Conservation (phyloP, 257 asterid genomes). For the Fraxinus cuspidata region DNA sequence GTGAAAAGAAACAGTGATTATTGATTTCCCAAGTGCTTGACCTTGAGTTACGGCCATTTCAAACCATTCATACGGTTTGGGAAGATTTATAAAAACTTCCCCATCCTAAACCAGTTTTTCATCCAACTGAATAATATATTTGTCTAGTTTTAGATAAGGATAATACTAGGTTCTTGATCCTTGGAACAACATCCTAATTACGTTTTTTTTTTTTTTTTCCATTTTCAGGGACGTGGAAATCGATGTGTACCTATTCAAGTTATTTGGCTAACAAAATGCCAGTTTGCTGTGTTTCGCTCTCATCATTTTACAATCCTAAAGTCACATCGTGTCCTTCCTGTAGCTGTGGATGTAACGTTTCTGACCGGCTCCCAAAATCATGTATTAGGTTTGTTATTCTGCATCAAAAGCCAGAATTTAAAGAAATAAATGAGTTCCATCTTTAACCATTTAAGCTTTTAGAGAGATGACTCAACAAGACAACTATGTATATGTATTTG, state of each 20-base stretch:
- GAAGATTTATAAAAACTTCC: no score
- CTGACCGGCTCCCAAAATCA: constrained; percentile 34
- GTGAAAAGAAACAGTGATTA: no score
- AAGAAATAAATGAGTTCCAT: background rate
- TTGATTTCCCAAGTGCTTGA: no score
- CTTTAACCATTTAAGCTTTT: background rate
- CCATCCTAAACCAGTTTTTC: no score
- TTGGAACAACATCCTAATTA: background rate
- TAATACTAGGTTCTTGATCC: background rate
- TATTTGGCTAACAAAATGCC: constrained; percentile 52
- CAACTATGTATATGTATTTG: background rate
- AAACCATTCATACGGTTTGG: no score
- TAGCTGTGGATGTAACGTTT: constrained; percentile 66
- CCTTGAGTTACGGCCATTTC: no score
- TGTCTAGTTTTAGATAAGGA: no score
- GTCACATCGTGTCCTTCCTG: constrained; percentile 60
- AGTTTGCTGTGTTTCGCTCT: constrained; percentile 65
- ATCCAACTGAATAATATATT: no score
- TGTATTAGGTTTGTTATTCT: constrained; percentile 54
- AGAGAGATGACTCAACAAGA: background rate
- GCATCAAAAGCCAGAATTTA: background rate
- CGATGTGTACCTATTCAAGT: constrained; percentile 51
- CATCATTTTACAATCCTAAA: constrained; percentile 62
- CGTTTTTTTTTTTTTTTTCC: background rate
- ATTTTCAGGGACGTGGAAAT: constrained; percentile 55